Evolutionary conservation across 179 eudicot genomes (phyloP).

Genomic region (Gypsophila paniculata): DNA sequence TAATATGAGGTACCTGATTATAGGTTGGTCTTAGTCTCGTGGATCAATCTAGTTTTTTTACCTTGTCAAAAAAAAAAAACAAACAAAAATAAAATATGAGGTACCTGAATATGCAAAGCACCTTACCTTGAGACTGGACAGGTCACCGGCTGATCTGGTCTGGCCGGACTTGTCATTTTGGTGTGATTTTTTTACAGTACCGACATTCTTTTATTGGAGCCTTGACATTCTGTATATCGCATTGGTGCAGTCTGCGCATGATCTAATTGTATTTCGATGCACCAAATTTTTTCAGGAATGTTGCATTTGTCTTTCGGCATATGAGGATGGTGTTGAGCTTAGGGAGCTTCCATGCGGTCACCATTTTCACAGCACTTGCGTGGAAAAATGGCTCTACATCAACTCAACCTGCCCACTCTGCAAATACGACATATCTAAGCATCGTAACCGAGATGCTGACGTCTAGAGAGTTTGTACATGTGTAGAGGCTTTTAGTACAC

Average conservation of each 20-base stretch:
- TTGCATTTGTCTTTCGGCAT: slow-evolving; percentile 66
- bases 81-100: no score
- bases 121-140: neutral
- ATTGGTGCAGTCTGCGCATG: neutral
- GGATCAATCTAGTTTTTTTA: no score
- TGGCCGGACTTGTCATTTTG: neutral
- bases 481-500: neutral
- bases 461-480: slow-evolving; percentile 16
- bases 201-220: neutral
- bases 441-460: slow-evolving; percentile 19
- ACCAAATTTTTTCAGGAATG: slow-evolving; percentile 49
- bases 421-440: slow-evolving; percentile 58
- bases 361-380: slow-evolving; percentile 64
- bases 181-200: neutral
- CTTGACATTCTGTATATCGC: neutral
- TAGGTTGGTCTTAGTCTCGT: no score
- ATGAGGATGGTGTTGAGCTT: slow-evolving; percentile 66
- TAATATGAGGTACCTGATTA: no score
- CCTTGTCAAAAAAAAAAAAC: no score
- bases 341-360: slow-evolving; percentile 69
- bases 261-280: neutral
- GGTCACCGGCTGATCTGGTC: neutral
- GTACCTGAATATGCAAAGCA: no score
- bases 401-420: slow-evolving; percentile 86
- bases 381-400: slow-evolving; percentile 78